Evolutionary conservation across 208 protist genomes (phyloP).

Genomic region (Tritrichomonas foetus): DNA sequence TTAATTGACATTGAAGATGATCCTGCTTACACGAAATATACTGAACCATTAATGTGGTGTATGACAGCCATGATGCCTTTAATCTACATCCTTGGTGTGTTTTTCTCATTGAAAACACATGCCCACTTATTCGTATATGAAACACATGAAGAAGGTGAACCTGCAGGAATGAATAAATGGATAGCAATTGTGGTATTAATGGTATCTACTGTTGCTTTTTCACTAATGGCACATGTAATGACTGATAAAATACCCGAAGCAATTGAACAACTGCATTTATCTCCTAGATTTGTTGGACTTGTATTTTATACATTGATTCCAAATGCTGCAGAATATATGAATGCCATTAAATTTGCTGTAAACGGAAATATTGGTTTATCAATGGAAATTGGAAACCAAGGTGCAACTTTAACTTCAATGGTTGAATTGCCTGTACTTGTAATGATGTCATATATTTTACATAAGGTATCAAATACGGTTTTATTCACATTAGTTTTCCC

Average conservation of each 20-base stretch:
- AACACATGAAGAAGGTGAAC: neutral
- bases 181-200: neutral
- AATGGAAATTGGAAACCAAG: constrained; percentile 37
- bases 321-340: constrained; percentile 27
- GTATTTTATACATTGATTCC: constrained; percentile 36
- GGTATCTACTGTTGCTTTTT: neutral
- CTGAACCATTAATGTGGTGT: neutral
- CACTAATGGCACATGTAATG: constrained; percentile 37
- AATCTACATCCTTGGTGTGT: neutral
- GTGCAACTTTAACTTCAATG: neutral
- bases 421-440: neutral
- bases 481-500: constrained; percentile 5
- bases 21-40: neutral
- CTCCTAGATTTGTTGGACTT: neutral
- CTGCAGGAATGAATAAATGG: neutral
- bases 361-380: constrained; percentile 31
- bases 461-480: neutral
- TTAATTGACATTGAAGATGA: neutral
- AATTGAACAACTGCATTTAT: neutral
- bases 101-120: constrained; percentile 13
- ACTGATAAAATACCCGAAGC: constrained; percentile 21
- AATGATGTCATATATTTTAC: neutral
- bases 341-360: constrained; percentile 10
- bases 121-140: constrained; percentile 21
- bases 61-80: neutral